These are phyloP conservation scores for Amanita brunnescens DNA, from an alignment of 768 basidiomycete species.

Conservation along the genomic window DNA sequence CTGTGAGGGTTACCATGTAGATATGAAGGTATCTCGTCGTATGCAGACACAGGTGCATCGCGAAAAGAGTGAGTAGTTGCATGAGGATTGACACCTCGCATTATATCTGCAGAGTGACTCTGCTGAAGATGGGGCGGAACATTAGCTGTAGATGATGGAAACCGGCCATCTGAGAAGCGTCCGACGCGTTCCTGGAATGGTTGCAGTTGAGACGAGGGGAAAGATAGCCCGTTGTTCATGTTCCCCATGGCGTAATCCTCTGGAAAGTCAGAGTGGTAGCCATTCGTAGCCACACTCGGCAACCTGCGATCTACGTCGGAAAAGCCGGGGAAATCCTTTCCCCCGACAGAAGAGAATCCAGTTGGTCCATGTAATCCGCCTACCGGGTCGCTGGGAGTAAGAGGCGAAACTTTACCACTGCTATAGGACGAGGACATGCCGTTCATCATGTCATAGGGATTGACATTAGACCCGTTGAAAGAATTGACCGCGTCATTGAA, in stretches of 20 bases:
- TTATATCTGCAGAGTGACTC: conserved; percentile 41
- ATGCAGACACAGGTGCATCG: conserved; percentile 40
- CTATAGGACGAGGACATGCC: conserved; percentile 56
- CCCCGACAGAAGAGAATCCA: conserved; percentile 35
- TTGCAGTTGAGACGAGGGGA: conserved; percentile 42
- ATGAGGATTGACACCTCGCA: conserved; percentile 64
- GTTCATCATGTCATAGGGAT: conserved; percentile 59
- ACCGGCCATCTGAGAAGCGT: conserved; percentile 49
- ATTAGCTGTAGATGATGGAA: conserved; percentile 35
- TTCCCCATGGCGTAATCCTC: conserved; percentile 53
- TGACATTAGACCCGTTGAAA: conserved; percentile 42
- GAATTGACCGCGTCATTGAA: conserved; percentile 54
- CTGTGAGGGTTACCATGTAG: conserved; percentile 40
- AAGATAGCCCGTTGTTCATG: conserved; percentile 38
- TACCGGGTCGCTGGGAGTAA: conserved; percentile 61
- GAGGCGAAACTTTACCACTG: conserved; percentile 70
- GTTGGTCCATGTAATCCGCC: conserved; percentile 46
- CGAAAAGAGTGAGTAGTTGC: conserved; percentile 53
- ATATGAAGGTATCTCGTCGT: conserved; percentile 54
- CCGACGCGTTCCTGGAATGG: conserved; percentile 51
- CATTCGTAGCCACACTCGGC: conserved; percentile 32
- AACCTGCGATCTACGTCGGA: conserved; percentile 59
- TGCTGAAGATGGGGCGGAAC: conserved; percentile 45
- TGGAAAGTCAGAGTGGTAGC: conserved; percentile 50
- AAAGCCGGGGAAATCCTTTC: conserved; percentile 54